Evolutionary conservation across 306 rosid species (phyloP).

Genomic region (Vicia villosa): DNA sequence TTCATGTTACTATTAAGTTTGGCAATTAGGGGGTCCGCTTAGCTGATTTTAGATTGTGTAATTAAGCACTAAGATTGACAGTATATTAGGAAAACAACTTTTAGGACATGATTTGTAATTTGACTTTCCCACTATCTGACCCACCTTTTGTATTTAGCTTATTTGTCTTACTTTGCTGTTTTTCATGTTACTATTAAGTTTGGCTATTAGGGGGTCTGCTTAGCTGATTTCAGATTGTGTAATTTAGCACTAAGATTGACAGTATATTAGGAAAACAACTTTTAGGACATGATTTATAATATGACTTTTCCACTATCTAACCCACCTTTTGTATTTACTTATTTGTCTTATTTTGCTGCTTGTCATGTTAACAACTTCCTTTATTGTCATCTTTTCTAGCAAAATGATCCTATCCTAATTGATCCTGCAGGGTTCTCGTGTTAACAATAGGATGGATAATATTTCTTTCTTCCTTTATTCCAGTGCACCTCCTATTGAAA

Average conservation of each 20-base stretch:
- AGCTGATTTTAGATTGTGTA: neutral
- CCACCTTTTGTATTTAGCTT: neutral
- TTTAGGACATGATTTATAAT: conserved; percentile 24
- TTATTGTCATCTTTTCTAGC: conserved; percentile 21
- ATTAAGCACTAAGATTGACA: conserved; percentile 27
- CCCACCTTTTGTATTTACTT: neutral
- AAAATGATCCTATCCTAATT: conserved; percentile 26
- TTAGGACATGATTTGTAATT: conserved; percentile 21
- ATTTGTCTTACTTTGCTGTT: conserved; percentile 29
- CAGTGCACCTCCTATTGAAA: conserved; percentile 75
- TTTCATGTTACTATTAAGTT: conserved; percentile 5
- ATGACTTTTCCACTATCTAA: neutral
- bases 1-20: conserved; percentile 8
- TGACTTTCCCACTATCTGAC: neutral
- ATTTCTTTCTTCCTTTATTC: conserved; percentile 83
- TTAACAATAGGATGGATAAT: conserved; percentile 93
- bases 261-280: conserved; percentile 10
- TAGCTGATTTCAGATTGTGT: neutral
- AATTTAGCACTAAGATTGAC: conserved; percentile 27
- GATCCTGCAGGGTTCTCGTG: conserved; percentile 72
- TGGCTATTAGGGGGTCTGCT: conserved; percentile 13
- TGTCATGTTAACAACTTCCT: conserved; percentile 15
- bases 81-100: conserved; percentile 17
- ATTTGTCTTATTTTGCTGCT: conserved; percentile 25
- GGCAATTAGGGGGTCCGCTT: neutral